Percentiles rank a stretch among this genome's conserved stretches.
Conservation (phyloP, 2,329 filamentous ascomycete species). For the Ramichloridium luteum region DNA sequence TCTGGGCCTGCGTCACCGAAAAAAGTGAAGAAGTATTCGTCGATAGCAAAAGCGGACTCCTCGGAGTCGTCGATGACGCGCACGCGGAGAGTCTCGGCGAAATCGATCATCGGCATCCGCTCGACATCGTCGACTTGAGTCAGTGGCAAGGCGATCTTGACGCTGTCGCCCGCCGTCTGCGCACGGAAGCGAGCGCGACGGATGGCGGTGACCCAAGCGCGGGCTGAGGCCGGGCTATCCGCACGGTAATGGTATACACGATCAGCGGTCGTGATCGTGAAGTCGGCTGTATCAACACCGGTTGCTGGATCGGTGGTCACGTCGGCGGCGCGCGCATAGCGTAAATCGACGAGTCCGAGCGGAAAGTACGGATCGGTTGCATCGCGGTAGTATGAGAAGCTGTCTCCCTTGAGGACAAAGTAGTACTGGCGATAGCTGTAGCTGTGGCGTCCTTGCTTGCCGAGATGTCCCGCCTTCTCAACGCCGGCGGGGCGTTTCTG, state of each 20-base stretch:
- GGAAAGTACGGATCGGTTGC: constrained; percentile 83
- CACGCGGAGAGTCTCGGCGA: constrained; percentile 88
- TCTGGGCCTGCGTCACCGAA: constrained; percentile 52
- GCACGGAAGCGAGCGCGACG: constrained; percentile 92
- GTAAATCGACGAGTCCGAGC: constrained; percentile 78
- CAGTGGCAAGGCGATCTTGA: constrained; percentile 87
- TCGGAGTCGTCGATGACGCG: constrained; percentile 87
- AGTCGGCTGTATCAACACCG: constrained; percentile 58
- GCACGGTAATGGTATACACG: constrained; percentile 79
- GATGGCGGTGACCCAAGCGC: constrained; percentile 90
- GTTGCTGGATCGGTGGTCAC: constrained; percentile 33
- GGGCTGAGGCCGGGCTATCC: constrained; percentile 75
- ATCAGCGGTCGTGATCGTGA: constrained; percentile 70
- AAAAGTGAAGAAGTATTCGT: constrained; percentile 98
- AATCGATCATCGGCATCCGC: constrained; percentile 78
- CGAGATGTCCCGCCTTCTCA: constrained; percentile 76
- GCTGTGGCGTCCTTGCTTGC: constrained; percentile 79
- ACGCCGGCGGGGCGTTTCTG: constrained; percentile 73
- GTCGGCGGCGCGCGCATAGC: constrained; percentile 80
- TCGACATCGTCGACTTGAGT: constrained; percentile 86
- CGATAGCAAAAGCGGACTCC: constrained; percentile 85
- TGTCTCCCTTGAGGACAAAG: constrained; percentile 86
- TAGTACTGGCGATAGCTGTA: constrained; percentile 82
- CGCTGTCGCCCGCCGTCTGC: constrained; percentile 91
- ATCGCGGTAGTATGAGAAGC: constrained; percentile 78